Evolutionary conservation across 495 filamentous ascomycete species (phyloP), one percentile per base, ranked within the genome.

Genomic region (Penicillium antarcticum): DNA sequence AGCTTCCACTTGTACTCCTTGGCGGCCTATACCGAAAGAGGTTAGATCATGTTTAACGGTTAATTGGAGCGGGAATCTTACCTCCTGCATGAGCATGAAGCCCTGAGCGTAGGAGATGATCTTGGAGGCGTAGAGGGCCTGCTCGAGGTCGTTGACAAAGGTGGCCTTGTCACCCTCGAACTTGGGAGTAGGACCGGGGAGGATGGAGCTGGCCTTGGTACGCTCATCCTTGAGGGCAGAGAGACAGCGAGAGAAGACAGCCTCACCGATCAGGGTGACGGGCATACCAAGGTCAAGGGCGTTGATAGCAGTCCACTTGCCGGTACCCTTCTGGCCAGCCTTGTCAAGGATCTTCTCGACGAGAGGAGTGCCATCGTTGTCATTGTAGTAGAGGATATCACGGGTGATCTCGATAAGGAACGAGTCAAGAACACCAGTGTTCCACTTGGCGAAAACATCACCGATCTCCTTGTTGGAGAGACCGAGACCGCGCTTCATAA

Each of bases 221-320:
- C 94, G 94, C 85, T 98, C 94, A 37, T 79, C 82, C 84, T 98
- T 98, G 71, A 98, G 80, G 32, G 89, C 89, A 57, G 88, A 92
- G 69, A 98, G 67, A 79, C 94, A 98, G 58, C 94, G 87, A 53
- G 92, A 83, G 67, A 97, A 92, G 56, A 98, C 94, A 58, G 94
- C 86, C 80, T 98, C 94, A 51, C 94, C 94, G 54, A 98, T 98
- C 57, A 98, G 77, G 50, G 94, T 97, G 59, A 98, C 94, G 62
- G 94, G 94, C 92, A 97, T 97, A 59, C 94, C 94, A 43, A 98
- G 86, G 72, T 98, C 94, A 48, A 98, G 84, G 51, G 94, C 92
- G 71, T 98, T 98, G 77, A 98, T 92, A 56, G 95, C 95, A 52
- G 94, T 98, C 94, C 94, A 98, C 80, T 98, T 98, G 73, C 94